phyloP scores from a whole-genome alignment of 345 rosid species.

The Salix caprea region DNA sequence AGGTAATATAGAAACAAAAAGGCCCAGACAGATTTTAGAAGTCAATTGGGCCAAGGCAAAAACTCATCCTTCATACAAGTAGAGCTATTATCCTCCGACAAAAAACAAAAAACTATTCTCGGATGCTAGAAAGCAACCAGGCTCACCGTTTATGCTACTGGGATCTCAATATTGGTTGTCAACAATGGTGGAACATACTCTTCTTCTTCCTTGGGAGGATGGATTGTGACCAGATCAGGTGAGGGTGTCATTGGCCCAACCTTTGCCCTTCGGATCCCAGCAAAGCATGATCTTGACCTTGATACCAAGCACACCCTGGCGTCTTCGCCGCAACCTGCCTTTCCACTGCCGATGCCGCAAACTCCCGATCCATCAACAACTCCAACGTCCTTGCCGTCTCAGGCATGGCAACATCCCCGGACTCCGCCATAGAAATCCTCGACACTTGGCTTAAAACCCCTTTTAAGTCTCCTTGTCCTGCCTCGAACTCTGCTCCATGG shows the following conservation, averaged over 20 bases:
- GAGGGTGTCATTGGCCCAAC: constrained; percentile 67
- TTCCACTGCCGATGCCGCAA: too few relatives aligned
- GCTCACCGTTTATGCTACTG: constrained; percentile 26
- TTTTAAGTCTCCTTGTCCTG: too few relatives aligned
- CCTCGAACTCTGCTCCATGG: constrained; percentile 37
- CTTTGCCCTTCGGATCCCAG: constrained; percentile 84
- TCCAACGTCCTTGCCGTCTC: too few relatives aligned
- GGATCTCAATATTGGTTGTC: constrained; percentile 36
- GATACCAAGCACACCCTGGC: constrained; percentile 53
- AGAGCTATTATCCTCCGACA: not conserved
- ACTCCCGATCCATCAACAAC: too few relatives aligned
- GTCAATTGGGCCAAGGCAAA: not conserved
- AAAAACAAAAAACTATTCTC: not conserved
- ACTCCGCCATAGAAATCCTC: too few relatives aligned
- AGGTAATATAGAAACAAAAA: not conserved
- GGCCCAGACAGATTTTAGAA: not conserved
- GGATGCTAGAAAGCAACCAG: not conserved
- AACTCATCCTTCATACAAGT: not conserved
- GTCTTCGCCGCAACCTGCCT: too few relatives aligned
- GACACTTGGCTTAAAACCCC: too few relatives aligned
- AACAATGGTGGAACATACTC: constrained; percentile 17
- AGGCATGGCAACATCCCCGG: too few relatives aligned
- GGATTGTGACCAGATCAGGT: constrained; percentile 80
- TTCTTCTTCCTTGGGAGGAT: constrained; percentile 72
- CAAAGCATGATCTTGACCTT: constrained; percentile 87